Evolutionary conservation across 148 eudicot species (phyloP).

Genomic region (Diospyros kaki): DNA sequence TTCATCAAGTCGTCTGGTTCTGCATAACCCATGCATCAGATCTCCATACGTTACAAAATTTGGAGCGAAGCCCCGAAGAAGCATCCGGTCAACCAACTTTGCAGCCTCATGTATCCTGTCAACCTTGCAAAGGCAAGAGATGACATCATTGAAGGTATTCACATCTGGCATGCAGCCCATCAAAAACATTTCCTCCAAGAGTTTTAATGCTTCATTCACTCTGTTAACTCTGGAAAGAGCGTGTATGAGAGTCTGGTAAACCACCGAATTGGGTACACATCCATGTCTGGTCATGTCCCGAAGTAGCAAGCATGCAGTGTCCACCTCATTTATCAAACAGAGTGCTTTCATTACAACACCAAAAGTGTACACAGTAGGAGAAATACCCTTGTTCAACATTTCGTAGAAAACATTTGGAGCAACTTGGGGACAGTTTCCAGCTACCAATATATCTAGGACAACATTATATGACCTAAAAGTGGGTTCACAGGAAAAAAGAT

Average conservation of each 20-base stretch:
- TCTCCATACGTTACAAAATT: conserved; percentile 69
- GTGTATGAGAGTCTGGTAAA: conserved; percentile 81
- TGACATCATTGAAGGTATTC: conserved; percentile 80
- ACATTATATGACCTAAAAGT: conserved; percentile 74
- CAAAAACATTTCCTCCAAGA: conserved; percentile 90
- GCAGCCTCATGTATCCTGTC: conserved; percentile 75
- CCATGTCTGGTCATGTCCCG: conserved; percentile 93
- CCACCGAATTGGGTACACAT: conserved; percentile 80
- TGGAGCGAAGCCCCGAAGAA: conserved; percentile 59
- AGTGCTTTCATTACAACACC: conserved; percentile 77
- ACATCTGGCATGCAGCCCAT: conserved; percentile 92
- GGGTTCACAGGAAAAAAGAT: conserved; percentile 52
- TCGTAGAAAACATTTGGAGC: conserved; percentile 79
- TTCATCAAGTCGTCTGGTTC: conserved; percentile 56
- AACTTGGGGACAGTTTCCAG: conserved; percentile 66
- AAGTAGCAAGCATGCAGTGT: conserved; percentile 73
- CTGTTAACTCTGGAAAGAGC: conserved; percentile 57
- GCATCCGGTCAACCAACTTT: conserved; percentile 82
- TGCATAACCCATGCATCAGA: conserved; percentile 70
- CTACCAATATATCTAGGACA: conserved; percentile 70
- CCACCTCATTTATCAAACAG: conserved; percentile 67
- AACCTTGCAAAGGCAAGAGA: conserved; percentile 63
- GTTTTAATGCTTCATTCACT: conserved; percentile 58
- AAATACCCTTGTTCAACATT: conserved; percentile 72
- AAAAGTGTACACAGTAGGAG: conserved; percentile 78